phyloP scores from a whole-genome alignment of 2,329 filamentous ascomycete genomes.

The Penicillium sp. region DNA sequence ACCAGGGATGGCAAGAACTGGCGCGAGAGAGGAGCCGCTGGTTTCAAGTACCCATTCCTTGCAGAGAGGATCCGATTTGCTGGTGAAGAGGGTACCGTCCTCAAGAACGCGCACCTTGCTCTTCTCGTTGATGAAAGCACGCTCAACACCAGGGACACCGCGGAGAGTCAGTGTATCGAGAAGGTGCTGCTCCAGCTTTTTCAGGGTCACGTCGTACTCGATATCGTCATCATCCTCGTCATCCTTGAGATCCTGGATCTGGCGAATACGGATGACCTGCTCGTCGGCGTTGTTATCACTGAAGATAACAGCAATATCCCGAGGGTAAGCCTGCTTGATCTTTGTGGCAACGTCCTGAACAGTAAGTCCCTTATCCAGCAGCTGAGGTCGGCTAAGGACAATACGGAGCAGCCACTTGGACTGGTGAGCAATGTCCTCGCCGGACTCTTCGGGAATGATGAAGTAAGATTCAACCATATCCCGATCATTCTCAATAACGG shows the following conservation, averaged over 20 bases:
- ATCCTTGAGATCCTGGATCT: slow-evolving; percentile 63
- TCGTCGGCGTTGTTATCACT: slow-evolving; percentile 97
- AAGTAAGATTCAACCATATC: slow-evolving; percentile 98
- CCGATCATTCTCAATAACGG: slow-evolving; percentile 77
- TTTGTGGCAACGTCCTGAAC: slow-evolving; percentile 85
- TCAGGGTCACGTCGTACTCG: slow-evolving; percentile 87
- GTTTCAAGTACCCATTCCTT: slow-evolving; percentile 96
- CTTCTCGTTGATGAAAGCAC: slow-evolving; percentile 87
- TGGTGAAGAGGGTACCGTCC: slow-evolving; percentile 68
- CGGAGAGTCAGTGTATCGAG: slow-evolving; percentile 86
- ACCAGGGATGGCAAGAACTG: slow-evolving; percentile 79
- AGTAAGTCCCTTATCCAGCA: slow-evolving; percentile 82
- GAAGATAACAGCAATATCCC: slow-evolving; percentile 86
- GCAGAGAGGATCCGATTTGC: slow-evolving; percentile 68
- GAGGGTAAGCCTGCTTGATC: slow-evolving; percentile 83
- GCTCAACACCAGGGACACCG: slow-evolving; percentile 80
- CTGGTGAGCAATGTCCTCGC: slow-evolving; percentile 58
- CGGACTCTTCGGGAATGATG: slow-evolving; percentile 81
- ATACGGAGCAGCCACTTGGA: slow-evolving; percentile 95
- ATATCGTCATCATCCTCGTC: slow-evolving; percentile 69
- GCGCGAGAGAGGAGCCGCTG: slow-evolving; percentile 76
- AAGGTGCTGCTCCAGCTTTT: slow-evolving; percentile 84
- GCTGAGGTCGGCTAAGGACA: slow-evolving; percentile 83
- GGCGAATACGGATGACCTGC: slow-evolving; percentile 87
- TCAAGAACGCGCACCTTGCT: slow-evolving; percentile 60